Percentiles rank a stretch among this genome's conserved stretches.
Conservation (phyloP, 2,329 filamentous ascomycete species). For the Aspergillus hortae region DNA sequence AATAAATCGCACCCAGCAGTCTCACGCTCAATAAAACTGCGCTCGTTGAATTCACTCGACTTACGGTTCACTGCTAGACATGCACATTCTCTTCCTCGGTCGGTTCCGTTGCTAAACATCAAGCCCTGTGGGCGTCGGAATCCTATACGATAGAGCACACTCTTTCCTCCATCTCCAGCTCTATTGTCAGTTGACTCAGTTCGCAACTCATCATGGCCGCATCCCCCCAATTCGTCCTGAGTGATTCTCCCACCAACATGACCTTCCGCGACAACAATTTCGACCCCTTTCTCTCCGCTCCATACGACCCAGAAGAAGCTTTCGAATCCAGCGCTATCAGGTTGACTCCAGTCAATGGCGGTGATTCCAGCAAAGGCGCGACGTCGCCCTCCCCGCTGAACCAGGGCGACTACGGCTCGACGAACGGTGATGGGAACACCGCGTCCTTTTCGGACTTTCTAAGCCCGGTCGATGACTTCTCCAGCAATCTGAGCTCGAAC, state of each 20-base stretch:
- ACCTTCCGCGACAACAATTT: constrained; percentile 30
- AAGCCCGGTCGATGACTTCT: constrained; percentile 26
- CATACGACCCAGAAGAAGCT: constrained; percentile 37
- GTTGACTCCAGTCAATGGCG: constrained; percentile 25
- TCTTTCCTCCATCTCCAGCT: no score
- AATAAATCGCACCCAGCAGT: neutral
- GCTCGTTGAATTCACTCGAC: no score
- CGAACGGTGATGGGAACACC: constrained; percentile 12
- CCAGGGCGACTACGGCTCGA: constrained; percentile 5
- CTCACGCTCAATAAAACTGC: no score
- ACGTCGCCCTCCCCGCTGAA: constrained; percentile 8
- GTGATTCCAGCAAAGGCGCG: constrained; percentile 15
- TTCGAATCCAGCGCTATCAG: constrained; percentile 32
- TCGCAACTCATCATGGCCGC: constrained; percentile 15
- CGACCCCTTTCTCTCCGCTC: constrained; percentile 39
- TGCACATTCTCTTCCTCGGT: no score
- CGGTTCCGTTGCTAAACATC: no score
- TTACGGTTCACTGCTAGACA: no score
- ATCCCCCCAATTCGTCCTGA: constrained; percentile 19
- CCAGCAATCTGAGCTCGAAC: constrained; percentile 27
- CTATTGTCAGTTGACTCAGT: neutral
- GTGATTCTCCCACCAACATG: constrained; percentile 22
- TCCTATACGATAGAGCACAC: no score
- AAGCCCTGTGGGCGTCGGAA: no score
- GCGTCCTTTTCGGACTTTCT: constrained; percentile 26